Conservation (phyloP, 2,329 filamentous ascomycete genomes). For the Fusarium oxysporum region DNA sequence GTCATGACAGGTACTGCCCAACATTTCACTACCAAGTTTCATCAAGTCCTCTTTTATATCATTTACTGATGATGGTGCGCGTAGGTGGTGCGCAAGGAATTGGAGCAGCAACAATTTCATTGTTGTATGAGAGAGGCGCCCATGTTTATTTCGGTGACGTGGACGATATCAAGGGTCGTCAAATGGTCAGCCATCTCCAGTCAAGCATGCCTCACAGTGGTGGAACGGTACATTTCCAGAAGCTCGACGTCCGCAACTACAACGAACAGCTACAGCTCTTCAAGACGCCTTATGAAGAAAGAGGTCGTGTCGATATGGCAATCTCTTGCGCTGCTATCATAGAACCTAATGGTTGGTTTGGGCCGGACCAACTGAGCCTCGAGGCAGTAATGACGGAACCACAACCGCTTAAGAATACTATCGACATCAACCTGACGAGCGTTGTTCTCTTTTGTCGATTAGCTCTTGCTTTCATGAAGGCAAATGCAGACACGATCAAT, state of each 20-base stretch:
- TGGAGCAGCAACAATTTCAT: not conserved
- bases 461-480: not conserved
- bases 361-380: not conserved
- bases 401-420: rapidly evolving
- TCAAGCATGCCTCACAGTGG: not conserved
- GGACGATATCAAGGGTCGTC: not conserved
- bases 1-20: not conserved
- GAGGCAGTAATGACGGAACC: not conserved
- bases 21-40: rapidly evolving
- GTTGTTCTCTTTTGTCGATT: not conserved
- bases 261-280: not conserved
- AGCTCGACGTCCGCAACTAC: slow-evolving; percentile 3
- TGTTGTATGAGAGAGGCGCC: not conserved
- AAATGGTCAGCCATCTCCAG: not conserved
- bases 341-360: not conserved
- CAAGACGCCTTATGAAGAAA: not conserved
- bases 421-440: not conserved
- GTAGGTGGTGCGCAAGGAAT: not conserved
- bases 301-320: not conserved
- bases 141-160: not conserved
- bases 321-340: not conserved
- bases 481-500: rapidly evolving
- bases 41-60: rapidly evolving
- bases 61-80: rapidly evolving
- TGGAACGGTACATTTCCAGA: not conserved